Evolutionary conservation across 805 yeast species (phyloP), one percentile per base, ranked within the genome.

Genomic region (Kodamaea fukazawae): DNA sequence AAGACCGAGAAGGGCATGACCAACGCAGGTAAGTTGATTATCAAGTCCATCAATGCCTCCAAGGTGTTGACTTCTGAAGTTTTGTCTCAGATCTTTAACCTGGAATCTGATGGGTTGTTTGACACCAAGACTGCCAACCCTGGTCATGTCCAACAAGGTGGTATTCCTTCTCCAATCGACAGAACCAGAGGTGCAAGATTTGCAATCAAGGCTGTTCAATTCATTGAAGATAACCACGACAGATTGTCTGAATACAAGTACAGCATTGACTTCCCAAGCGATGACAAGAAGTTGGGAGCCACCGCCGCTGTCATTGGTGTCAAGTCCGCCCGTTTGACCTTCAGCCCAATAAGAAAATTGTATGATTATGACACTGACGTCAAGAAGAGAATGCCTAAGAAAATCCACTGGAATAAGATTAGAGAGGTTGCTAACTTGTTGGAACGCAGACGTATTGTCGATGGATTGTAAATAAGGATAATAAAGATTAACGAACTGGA

Each of bases 131-230:
- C 96, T 4, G 98, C 98, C 11, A 79, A 90, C 44, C 99, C 99
- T 18, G 99, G 99, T 22, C 98, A 91, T 59, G 93, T 91, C 43
- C 99, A 93, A 73, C 99, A 93, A 67, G 99, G 99, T 60, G 93
- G 90, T 44, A 77, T 80, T 39, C 99, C 99, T 36, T 83, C 96
- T 6, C 88, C 98, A 5, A 85, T 90, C 70, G 99, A 93, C 61
- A 80, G 98, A 62, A 82, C 89, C 28, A 76, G 83, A 48, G 96
- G 96, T 5, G 81, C 90, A 4, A 79, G 98, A 60, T 83, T 84
- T 61, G 96, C 96, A 3, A 84, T 91, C 50, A 84, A 81, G 64
- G 88, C 96, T 42, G 82, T 90, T 42, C 84, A 88, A 60, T 93
- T 86, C 61, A 79, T 91, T 48, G 98, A 93, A 63, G 73, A 80